Evolutionary conservation across 2,329 filamentous ascomycete genomes (phyloP).

Genomic region (Magnaporthales sp.): DNA sequence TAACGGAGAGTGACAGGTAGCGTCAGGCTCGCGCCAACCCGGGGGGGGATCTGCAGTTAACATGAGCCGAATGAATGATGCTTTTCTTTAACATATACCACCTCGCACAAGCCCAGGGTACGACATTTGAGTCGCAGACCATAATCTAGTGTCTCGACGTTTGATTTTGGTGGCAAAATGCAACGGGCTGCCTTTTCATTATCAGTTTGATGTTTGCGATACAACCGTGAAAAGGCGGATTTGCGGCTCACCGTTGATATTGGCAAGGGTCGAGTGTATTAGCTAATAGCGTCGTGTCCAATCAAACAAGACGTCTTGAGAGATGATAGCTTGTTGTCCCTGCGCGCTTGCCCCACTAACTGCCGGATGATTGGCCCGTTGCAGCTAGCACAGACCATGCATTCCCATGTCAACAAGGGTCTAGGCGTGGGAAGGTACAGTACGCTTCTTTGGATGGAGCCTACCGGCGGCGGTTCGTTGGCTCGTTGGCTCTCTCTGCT

Average conservation of each 20-base stretch:
- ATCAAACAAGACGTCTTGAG: neutral
- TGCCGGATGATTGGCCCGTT: neutral
- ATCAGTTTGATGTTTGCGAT: neutral
- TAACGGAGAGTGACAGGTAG: slow-evolving; percentile 1
- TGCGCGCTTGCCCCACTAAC: neutral
- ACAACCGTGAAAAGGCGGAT: neutral
- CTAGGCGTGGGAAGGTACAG: neutral
- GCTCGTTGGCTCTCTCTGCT: neutral
- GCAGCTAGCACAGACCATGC: slow-evolving; percentile 4
- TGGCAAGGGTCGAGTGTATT: neutral
- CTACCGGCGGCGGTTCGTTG: neutral
- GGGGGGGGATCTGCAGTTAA: neutral
- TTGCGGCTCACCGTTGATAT: neutral
- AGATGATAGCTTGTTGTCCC: neutral
- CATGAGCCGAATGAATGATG: neutral
- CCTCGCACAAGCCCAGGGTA: neutral
- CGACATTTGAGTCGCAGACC: neutral
- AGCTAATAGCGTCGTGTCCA: neutral
- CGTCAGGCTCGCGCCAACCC: neutral
- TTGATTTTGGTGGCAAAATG: neutral
- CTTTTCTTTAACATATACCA: neutral
- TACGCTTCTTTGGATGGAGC: neutral
- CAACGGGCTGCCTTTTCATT: neutral
- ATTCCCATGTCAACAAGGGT: slow-evolving; percentile 5
- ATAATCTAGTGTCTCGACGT: neutral